Percentiles rank a stretch among this genome's conserved stretches.
These are phyloP conservation scores for Microbotryum intermedium DNA, from an alignment of 1,284 basidiomycete species.

Conservation along the genomic window DNA sequence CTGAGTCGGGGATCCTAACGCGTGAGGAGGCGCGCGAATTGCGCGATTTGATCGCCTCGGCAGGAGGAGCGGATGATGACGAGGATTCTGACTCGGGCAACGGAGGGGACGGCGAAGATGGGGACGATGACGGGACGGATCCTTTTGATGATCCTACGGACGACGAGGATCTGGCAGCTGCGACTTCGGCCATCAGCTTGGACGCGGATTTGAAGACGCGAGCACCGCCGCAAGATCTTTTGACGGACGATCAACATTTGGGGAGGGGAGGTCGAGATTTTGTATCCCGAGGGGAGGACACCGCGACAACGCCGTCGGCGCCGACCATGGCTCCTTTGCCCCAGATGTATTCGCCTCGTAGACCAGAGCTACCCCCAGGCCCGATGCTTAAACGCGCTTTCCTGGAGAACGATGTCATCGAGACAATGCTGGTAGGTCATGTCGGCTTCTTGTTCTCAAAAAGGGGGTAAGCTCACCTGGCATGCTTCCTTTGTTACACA, in stretches of 20 bases:
- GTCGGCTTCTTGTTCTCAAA: no score
- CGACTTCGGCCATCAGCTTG: constrained; percentile 42
- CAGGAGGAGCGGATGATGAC: constrained; percentile 43
- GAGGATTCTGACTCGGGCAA: constrained; percentile 29
- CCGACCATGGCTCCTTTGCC: no score
- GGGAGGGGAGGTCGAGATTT: no score
- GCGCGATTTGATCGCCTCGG: constrained; percentile 50
- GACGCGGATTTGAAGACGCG: constrained; percentile 42
- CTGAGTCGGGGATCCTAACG: constrained; percentile 22
- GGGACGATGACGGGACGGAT: constrained; percentile 52
- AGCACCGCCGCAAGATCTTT: no score
- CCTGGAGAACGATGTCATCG: constrained; percentile 60
- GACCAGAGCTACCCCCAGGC: constrained; percentile 44
- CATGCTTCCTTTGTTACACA: constrained; percentile 34
- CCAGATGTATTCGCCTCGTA: no score
- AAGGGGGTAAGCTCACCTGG: not conserved
- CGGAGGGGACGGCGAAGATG: constrained; percentile 43
- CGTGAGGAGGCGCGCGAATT: constrained; percentile 16
- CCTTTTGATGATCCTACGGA: constrained; percentile 5
- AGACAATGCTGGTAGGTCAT: constrained; percentile 59
- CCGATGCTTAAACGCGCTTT: constrained; percentile 70
- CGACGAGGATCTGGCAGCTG: constrained; percentile 5
- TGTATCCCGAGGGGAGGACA: no score
- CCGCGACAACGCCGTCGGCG: no score
- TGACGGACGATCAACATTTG: no score